Percentiles rank a stretch among this genome's conserved stretches.
phyloP scores from a whole-genome alignment of 352 stramenopile genomes.

The Peronospora farinosa region DNA sequence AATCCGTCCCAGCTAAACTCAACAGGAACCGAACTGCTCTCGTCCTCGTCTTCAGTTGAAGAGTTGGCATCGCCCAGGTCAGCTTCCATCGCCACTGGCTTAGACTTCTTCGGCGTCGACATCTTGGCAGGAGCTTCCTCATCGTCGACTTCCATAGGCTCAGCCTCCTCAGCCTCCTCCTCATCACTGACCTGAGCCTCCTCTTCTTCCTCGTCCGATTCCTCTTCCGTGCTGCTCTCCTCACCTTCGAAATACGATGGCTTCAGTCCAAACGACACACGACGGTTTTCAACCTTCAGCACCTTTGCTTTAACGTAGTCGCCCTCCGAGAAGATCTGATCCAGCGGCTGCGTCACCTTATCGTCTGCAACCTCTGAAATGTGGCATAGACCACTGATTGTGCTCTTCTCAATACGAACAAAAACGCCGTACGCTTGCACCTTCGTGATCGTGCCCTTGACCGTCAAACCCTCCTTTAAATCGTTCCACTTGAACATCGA shows the following conservation, averaged over 20 bases:
- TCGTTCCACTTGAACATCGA: slow-evolving; percentile 85
- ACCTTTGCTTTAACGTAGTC: slow-evolving; percentile 97
- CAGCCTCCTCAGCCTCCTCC: slow-evolving; percentile 43
- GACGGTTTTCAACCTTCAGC: slow-evolving; percentile 89
- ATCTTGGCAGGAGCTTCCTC: slow-evolving; percentile 42
- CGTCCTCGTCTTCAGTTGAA: slow-evolving; percentile 58
- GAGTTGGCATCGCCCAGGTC: slow-evolving; percentile 51
- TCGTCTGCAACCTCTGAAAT: slow-evolving; percentile 94
- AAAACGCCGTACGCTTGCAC: slow-evolving; percentile 95
- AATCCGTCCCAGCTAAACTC: slow-evolving; percentile 87
- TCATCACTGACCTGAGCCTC: slow-evolving; percentile 45
- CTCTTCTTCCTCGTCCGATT: slow-evolving; percentile 69
- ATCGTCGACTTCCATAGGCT: slow-evolving; percentile 49
- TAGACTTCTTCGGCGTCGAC: slow-evolving; percentile 26
- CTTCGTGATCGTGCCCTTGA: slow-evolving; percentile 93
- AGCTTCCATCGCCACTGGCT: slow-evolving; percentile 32
- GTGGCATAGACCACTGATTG: slow-evolving; percentile 92
- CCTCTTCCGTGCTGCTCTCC: slow-evolving; percentile 82
- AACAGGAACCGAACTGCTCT: slow-evolving; percentile 32
- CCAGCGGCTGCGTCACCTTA: slow-evolving; percentile 89
- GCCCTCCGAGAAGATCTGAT: slow-evolving; percentile 90
- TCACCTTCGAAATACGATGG: slow-evolving; percentile 94
- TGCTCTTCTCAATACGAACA: slow-evolving; percentile 93
- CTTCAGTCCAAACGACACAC: slow-evolving; percentile 94
- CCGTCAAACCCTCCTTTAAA: slow-evolving; percentile 84